Base-by-base conservation (phyloP, 129 eudicot genomes). In the Calendula officinalis region DNA sequence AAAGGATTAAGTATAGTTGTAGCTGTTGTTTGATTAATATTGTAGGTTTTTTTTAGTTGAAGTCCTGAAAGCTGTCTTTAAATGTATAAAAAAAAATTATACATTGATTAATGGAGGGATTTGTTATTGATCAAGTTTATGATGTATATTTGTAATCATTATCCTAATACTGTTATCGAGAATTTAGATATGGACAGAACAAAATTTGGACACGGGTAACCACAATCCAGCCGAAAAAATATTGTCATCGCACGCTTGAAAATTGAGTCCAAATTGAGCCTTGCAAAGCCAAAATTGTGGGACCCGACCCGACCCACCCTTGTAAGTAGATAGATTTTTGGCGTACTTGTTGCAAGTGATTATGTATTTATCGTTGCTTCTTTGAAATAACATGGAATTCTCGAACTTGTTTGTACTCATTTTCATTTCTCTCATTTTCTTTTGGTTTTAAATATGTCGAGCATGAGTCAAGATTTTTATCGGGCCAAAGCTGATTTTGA, bases 401-500 rank as follows among this genome's bases (percentile, higher is more conserved):
- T 69, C 35, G 13, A 60, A 13, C 41, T 14, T 35, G 16, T 50
- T 15, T 63, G 32, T 8, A 14, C 32, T 22, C 13, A 8, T 27
- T 48, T 37, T 16, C 27, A 46, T 40, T n/a, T 1, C 42, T 22
- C 4, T 48, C 40, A 32, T 8, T 47, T 58, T 41, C 13, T 13
- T 42, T n/a, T 2, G 6, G 39, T 32, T 32, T 34, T 63, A 47
- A 47, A 60, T 60, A 73, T 64, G 78, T 49, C 71, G 0, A 64
- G 51, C 59, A 44, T 60, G 59, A 59, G 68, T 46, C 40, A 54
- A 16, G 54, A 80, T 4, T 49, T 65, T 16, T 32, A 72, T 6
- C 55, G 69, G 55, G 79, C 82, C 6, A 66, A 80, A 67, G 73
- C 71, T 33, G 76, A 67, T 5, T 77, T 81, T 36, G 80, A 81